Conservation (phyloP, 768 basidiomycete genomes). For the Suillus tomentosus region DNA sequence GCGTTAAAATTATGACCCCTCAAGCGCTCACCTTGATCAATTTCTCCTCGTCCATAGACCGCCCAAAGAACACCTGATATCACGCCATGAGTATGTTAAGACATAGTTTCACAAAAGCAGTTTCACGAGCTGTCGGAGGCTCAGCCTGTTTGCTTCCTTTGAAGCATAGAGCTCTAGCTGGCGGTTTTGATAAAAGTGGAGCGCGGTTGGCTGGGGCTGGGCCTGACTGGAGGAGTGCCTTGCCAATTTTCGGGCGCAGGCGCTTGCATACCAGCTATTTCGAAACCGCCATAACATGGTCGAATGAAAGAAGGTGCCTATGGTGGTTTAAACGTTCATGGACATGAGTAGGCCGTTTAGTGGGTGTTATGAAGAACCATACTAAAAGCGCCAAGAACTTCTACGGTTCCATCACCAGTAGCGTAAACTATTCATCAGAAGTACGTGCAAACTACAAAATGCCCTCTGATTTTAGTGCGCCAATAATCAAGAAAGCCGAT, state of each 20-base stretch:
- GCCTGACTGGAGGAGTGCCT: constrained; percentile 18
- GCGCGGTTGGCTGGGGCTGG: constrained; percentile 41
- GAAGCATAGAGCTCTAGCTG: constrained; percentile 82
- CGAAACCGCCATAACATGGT: constrained; percentile 29
- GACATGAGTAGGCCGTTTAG: neutral
- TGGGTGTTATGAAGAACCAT: constrained; percentile 3
- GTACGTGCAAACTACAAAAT: constrained; percentile 43
- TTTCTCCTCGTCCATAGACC: constrained; percentile 76
- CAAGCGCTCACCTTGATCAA: constrained; percentile 61
- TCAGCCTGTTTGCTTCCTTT: constrained; percentile 69
- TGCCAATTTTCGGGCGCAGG: constrained; percentile 7
- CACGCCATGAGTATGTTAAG: constrained; percentile 4
- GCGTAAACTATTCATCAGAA: neutral
- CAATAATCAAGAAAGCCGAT: constrained; percentile 79
- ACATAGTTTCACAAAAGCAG: constrained; percentile 11
- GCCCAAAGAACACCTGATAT: constrained; percentile 79
- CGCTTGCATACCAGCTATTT: constrained; percentile 12
- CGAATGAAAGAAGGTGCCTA: constrained; percentile 10
- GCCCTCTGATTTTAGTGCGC: constrained; percentile 72
- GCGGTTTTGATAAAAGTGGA: constrained; percentile 80
- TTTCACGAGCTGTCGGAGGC: constrained; percentile 76
- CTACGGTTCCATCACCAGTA: neutral
- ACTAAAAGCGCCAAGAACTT: neutral
- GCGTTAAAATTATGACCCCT: neutral
- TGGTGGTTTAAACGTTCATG: neutral